Base-by-base conservation (phyloP, 192 early-diverging fungal species). In the Dissophora ornata region DNA sequence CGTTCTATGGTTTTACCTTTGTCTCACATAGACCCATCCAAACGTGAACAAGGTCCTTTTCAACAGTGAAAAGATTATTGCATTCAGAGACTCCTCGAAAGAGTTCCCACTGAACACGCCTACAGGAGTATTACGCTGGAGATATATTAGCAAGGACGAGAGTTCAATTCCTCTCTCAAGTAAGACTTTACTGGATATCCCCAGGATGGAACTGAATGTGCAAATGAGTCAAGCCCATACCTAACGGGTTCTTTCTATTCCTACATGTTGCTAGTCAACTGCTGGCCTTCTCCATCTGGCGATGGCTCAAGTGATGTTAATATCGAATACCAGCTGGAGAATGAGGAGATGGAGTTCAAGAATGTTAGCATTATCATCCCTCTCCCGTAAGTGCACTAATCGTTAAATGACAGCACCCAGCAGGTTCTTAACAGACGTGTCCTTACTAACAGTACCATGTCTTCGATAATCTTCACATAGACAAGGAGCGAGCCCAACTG, bases 11-110 rank as follows among this genome's bases (percentile, higher is more conserved):
- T n/a, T n/a, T n/a, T n/a, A n/a, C n/a, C n/a, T n/a, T n/a, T n/a
- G n/a, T n/a, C n/a, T n/a, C n/a, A 9, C 3, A 26, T 59, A 91
- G 92, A 99, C 97, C 12, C 97, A 99, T 73, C 97, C 97, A 21
- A 94, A 99, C 68, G 92, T 99, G 12, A 97, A 99, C 85, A 99
- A 97, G 80, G 84, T 80, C 28, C 80, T 91, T 28, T 99, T 94
- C 84, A 86, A 87, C 32, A 85, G 64, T 44, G 86, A 90, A 51
- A 84, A 82, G 26, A 79, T 90, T 5, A 84, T 99, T 64, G 89
- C 91, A 13, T 88, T 97, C 62, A 90, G 89, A 70, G 97, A 98
- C 60, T 81, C 91, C 9, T 79, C 88, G 52, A 84, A 89, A 49
- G 87, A 93, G 32, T 97, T 97, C 88, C 97, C 97, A 18, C 51